Percentiles rank a stretch among this genome's conserved stretches.
These are phyloP conservation scores for Mycena metata DNA, from an alignment of 768 basidiomycete species.

Conservation along the genomic window DNA sequence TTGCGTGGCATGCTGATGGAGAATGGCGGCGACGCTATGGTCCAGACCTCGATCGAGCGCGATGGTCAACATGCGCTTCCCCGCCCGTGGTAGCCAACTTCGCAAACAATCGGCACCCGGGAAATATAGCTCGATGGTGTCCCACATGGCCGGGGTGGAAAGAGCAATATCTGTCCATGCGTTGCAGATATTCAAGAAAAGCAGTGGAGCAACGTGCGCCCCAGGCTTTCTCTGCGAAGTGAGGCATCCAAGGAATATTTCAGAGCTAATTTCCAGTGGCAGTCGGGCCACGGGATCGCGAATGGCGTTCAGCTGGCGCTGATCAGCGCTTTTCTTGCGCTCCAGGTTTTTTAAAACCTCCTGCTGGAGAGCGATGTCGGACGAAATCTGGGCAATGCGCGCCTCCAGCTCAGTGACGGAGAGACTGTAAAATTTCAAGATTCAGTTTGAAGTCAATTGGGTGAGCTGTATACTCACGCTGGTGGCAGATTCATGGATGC, in stretches of 20 bases:
- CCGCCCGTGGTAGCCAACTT: neutral
- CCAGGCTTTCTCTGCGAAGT: no score
- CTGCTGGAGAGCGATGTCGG: slow-evolving; percentile 9
- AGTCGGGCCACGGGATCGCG: slow-evolving; percentile 16
- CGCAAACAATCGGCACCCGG: neutral
- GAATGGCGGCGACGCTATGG: no score
- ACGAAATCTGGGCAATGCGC: neutral
- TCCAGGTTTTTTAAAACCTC: slow-evolving; percentile 1
- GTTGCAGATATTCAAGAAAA: slow-evolving; percentile 4
- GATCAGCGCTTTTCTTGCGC: neutral
- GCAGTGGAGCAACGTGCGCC: neutral
- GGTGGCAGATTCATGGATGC: neutral
- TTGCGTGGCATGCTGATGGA: no score
- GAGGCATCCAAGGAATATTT: neutral
- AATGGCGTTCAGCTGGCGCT: slow-evolving; percentile 17
- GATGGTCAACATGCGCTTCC: neutral
- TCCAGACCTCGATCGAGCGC: no score
- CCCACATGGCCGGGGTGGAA: slow-evolving; percentile 4
- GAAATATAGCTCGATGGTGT: neutral
- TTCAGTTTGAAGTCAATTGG: no score
- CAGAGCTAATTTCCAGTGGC: slow-evolving; percentile 18
- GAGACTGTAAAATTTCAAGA: no score
- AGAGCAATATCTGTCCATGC: slow-evolving; percentile 7
- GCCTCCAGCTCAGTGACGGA: neutral
- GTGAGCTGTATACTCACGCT: no score